Evolutionary conservation across 1,284 basidiomycete genomes (phyloP).

Genomic region (Cryptococcus hybrid): DNA sequence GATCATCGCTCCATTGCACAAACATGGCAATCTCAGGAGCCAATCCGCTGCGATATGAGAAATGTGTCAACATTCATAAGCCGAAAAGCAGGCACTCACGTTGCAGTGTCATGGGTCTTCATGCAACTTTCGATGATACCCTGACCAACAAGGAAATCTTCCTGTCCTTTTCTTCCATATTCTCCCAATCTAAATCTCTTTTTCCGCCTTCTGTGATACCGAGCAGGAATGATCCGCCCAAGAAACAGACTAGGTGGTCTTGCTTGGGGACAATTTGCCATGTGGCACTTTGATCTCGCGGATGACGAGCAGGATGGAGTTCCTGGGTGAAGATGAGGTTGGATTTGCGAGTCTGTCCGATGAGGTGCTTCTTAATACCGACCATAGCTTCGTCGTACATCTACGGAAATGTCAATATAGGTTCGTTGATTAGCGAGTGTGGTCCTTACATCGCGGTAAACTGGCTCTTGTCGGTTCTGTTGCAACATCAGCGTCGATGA

Average conservation of each 20-base stretch:
- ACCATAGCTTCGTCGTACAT: constrained; percentile 85
- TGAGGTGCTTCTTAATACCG: constrained; percentile 72
- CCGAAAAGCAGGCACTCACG: constrained; percentile 60
- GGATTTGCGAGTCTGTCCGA: constrained; percentile 61
- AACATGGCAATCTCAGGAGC: constrained; percentile 80
- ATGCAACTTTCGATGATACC: constrained; percentile 85
- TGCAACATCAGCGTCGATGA: constrained; percentile 46
- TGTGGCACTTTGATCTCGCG: constrained; percentile 50
- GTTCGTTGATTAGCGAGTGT: background rate
- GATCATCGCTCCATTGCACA: constrained; percentile 55
- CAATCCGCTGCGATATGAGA: constrained; percentile 59
- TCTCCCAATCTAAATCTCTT: constrained; percentile 57
- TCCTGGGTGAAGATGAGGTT: constrained; percentile 79
- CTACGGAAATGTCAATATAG: constrained; percentile 43
- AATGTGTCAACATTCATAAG: background rate
- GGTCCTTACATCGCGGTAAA: constrained; percentile 67
- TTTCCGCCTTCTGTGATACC: constrained; percentile 73
- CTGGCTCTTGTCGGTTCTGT: constrained; percentile 66
- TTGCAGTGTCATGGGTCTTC: constrained; percentile 78
- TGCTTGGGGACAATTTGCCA: constrained; percentile 81
- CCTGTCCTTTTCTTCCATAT: constrained; percentile 55
- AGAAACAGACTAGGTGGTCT: constrained; percentile 94
- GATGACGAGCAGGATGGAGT: constrained; percentile 53
- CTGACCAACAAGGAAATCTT: constrained; percentile 80
- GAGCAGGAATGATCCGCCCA: constrained; percentile 86